Percentiles rank a stretch among this genome's conserved stretches.
phyloP scores from a whole-genome alignment of 2,329 filamentous ascomycete species.

The Daldinia sp. region DNA sequence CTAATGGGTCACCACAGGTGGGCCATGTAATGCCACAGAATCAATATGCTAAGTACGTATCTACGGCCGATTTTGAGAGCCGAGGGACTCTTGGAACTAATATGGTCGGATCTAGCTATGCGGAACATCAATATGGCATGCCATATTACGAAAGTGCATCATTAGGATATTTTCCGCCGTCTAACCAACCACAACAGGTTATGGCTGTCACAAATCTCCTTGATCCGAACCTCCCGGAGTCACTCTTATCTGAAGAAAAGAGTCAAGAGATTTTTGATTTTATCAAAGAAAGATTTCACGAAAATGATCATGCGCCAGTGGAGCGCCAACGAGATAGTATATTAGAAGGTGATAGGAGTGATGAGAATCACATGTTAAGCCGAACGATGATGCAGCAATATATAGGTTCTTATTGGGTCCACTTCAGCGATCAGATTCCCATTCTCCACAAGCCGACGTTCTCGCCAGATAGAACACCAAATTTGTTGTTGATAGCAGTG shows the following conservation, averaged over 20 bases:
- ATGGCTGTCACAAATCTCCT: conserved; percentile 90
- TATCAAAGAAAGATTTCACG: conserved; percentile 82
- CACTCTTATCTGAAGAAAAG: conserved; percentile 86
- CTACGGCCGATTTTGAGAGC: background rate
- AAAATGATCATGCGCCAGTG: conserved; percentile 76
- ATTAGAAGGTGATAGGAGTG: conserved; percentile 77
- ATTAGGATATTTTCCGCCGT: conserved; percentile 65
- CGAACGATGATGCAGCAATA: conserved; percentile 96
- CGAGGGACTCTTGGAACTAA: conserved; percentile 25
- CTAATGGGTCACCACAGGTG: conserved; percentile 61
- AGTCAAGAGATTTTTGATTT: conserved; percentile 83
- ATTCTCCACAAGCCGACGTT: conserved; percentile 96
- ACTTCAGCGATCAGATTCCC: conserved; percentile 93
- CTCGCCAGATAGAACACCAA: conserved; percentile 84
- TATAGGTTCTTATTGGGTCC: conserved; percentile 90
- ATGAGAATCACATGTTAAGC: conserved; percentile 74
- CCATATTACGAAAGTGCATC: conserved; percentile 60
- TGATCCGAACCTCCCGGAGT: conserved; percentile 81
- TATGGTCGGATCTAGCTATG: conserved; percentile 53
- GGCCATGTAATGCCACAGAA: conserved; percentile 59
- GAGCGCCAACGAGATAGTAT: conserved; percentile 79
- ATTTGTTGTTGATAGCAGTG: conserved; percentile 83
- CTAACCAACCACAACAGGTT: conserved; percentile 71
- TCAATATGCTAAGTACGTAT: conserved; percentile 58
- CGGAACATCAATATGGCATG: conserved; percentile 59